Conservation (phyloP, 1,139 yeast genomes). For the Debaryomyces nepalensis region DNA sequence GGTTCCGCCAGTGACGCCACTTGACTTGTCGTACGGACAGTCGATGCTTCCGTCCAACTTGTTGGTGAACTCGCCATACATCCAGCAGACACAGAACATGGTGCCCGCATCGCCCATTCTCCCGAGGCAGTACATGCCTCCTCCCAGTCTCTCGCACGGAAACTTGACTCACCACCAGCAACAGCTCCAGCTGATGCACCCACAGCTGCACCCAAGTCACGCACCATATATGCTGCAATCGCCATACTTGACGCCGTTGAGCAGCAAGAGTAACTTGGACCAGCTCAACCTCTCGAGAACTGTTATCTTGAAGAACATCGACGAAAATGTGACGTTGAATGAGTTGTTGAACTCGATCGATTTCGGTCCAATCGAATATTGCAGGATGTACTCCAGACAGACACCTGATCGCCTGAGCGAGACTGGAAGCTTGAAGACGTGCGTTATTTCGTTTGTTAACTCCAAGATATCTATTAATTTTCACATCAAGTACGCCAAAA, state of each 20-base stretch:
- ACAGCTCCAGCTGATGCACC: slow-evolving; percentile 12
- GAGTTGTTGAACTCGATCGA: slow-evolving; percentile 42
- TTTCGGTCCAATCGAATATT: slow-evolving; percentile 50
- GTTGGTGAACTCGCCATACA: slow-evolving; percentile 68
- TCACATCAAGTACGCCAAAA: slow-evolving; percentile 39
- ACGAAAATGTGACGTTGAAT: slow-evolving; percentile 31
- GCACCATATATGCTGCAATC: slow-evolving; percentile 22
- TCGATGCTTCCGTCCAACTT: slow-evolving; percentile 73
- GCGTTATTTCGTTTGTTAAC: slow-evolving; percentile 47
- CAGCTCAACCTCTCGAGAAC: slow-evolving; percentile 46
- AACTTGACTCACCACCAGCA: slow-evolving; percentile 8
- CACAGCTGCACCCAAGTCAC: slow-evolving; percentile 14
- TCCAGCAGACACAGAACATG: slow-evolving; percentile 27
- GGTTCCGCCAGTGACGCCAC: slow-evolving; percentile 42
- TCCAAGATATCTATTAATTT: slow-evolving; percentile 40
- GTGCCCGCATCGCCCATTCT: slow-evolving; percentile 19
- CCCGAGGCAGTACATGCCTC: slow-evolving; percentile 15
- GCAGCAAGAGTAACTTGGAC: slow-evolving; percentile 30
- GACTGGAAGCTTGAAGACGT: slow-evolving; percentile 31
- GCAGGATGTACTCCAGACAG: slow-evolving; percentile 39
- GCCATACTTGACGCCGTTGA: slow-evolving; percentile 26
- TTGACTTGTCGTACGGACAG: slow-evolving; percentile 60
- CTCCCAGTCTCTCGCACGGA: slow-evolving; percentile 10
- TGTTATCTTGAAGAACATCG: slow-evolving; percentile 38
- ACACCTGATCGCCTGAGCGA: slow-evolving; percentile 32